phyloP scores from a whole-genome alignment of 352 stramenopile genomes.

The Globisporangium ultimum region DNA sequence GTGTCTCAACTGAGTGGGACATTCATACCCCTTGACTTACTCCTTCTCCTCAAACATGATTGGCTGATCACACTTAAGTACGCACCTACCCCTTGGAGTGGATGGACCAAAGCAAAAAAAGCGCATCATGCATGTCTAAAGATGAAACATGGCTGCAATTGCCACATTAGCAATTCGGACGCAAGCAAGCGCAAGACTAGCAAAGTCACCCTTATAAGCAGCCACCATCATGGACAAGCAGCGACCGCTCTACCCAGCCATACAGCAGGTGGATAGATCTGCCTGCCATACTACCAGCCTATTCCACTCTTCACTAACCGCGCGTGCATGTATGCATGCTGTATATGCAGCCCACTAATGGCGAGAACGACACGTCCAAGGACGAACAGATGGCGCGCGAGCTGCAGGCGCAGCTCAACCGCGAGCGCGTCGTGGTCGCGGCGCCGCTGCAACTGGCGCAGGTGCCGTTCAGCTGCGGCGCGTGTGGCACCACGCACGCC shows the following conservation, averaged over 20 bases:
- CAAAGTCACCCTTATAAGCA: neutral
- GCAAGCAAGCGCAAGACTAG: neutral
- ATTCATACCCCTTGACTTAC: no score
- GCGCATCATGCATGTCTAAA: no score
- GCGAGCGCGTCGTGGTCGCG: conserved; percentile 31
- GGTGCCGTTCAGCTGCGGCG: conserved; percentile 61
- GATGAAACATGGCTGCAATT: no score
- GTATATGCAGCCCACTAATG: neutral
- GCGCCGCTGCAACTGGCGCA: conserved; percentile 31
- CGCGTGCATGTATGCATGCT: conserved; percentile 1
- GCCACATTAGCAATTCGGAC: neutral
- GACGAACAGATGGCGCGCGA: conserved; percentile 54
- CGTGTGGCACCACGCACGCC: conserved; percentile 54
- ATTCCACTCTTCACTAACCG: neutral
- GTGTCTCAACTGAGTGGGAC: no score
- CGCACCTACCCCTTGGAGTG: no score
- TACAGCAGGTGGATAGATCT: neutral
- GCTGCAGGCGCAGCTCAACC: conserved; percentile 54
- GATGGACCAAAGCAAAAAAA: no score
- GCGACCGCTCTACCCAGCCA: neutral
- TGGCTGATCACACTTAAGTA: no score
- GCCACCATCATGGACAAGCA: neutral
- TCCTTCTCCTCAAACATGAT: no score
- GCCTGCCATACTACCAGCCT: neutral
- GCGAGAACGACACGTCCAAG: conserved; percentile 21